These are phyloP conservation scores for Trypanosoma melophagium DNA, from an alignment of 208 protist genomes.

Conservation along the genomic window DNA sequence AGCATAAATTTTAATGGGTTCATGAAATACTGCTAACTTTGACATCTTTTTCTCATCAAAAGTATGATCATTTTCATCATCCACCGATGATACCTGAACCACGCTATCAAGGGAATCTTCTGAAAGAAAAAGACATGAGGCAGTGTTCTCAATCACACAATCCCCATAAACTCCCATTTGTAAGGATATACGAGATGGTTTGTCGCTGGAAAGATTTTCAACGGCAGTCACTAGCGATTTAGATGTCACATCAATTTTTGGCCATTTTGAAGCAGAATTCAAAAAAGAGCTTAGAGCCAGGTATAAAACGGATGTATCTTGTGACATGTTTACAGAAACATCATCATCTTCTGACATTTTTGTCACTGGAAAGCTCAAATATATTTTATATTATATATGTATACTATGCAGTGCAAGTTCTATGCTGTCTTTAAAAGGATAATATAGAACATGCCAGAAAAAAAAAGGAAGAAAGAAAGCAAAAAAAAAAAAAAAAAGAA, in stretches of 20 bases:
- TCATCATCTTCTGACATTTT: constrained; percentile 1
- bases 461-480: constrained; percentile 1
- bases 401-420: background rate
- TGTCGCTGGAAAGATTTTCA: background rate
- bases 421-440: constrained; percentile 1
- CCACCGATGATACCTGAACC: background rate
- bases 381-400: background rate
- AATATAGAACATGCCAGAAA: constrained; percentile 2
- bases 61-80: background rate
- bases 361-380: background rate
- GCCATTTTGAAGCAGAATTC: background rate
- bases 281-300: constrained; percentile 16
- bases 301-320: background rate
- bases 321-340: background rate
- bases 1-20: constrained; percentile 46
- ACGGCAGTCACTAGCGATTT: background rate
- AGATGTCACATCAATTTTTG: constrained; percentile 3
- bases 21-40: constrained; percentile 21
- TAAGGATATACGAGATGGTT: constrained; percentile 12
- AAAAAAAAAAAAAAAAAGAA: background rate
- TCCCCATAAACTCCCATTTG: constrained; percentile 7
- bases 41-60: background rate
- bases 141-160: constrained; percentile 19
- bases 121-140: constrained; percentile 18
- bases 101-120: background rate